These are phyloP conservation scores for Ophiocordyceps sinensis DNA, from an alignment of 2,329 filamentous ascomycete species.

Conservation along the genomic window DNA sequence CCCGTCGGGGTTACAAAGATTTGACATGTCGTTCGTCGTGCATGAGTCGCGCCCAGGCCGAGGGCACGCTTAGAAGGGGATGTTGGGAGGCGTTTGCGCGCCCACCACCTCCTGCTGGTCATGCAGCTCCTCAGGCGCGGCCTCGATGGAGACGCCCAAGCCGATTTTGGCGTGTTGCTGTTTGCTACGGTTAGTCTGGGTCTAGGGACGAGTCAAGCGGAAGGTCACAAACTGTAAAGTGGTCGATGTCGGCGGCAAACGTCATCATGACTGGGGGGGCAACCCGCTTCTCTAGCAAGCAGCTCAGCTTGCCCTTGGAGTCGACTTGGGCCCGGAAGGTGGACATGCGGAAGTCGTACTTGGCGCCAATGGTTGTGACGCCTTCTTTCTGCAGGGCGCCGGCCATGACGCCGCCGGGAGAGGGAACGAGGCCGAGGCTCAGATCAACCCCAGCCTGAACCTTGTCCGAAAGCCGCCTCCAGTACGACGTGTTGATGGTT, in stretches of 20 bases:
- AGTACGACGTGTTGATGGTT: slow-evolving; percentile 81
- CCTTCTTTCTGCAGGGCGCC: slow-evolving; percentile 70
- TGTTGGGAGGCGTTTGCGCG: slow-evolving; percentile 36
- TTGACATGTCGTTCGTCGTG: slow-evolving; percentile 8
- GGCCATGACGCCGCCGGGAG: slow-evolving; percentile 58
- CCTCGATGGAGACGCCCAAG: slow-evolving; percentile 83
- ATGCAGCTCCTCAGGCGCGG: slow-evolving; percentile 71
- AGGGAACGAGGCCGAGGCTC: slow-evolving; percentile 67
- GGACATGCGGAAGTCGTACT: slow-evolving; percentile 95
- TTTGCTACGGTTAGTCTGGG: slow-evolving; percentile 13
- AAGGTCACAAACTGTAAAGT: slow-evolving; percentile 62
- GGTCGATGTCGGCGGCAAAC: slow-evolving; percentile 93
- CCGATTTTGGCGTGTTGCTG: slow-evolving; percentile 94
- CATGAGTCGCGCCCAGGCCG: slow-evolving; percentile 5
- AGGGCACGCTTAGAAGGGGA: slow-evolving; percentile 43
- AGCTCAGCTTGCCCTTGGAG: slow-evolving; percentile 85
- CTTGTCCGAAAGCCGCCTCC: slow-evolving; percentile 82
- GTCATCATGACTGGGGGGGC: slow-evolving; percentile 85
- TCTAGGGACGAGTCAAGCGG: neutral
- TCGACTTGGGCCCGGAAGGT: slow-evolving; percentile 95
- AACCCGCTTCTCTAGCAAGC: slow-evolving; percentile 88
- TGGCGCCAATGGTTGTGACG: slow-evolving; percentile 79
- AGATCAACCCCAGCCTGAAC: slow-evolving; percentile 93
- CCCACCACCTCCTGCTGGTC: slow-evolving; percentile 59
- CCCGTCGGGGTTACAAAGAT: slow-evolving; percentile 13